Evolutionary conservation across 345 rosid species (phyloP), one percentile per base, ranked within the genome.

Genomic region (Brassica napus): DNA sequence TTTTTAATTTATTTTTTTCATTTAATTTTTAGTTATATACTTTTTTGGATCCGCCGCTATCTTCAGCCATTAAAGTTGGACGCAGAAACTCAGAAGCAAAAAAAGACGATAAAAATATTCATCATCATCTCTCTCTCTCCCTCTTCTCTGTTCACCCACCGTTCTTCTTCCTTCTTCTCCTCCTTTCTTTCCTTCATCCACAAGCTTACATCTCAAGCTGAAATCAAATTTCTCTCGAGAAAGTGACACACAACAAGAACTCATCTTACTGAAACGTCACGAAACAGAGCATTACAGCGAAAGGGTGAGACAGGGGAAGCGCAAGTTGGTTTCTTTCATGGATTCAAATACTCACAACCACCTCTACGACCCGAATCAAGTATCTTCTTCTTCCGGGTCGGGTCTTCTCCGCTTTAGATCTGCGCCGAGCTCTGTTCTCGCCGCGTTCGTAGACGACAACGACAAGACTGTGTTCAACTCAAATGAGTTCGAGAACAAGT

Each of bases 401-500:
- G 97, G 97, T 73, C 79, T 91, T 69, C 86, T 90, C 65, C 88
- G 98, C 68, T 94, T 94, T 76, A 88, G 97, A 54, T 91, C 97
- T 3, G 95, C 97, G 18, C 97, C 97, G 4, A 91, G 88, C 76
- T 85, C 91, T 5, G 84, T 89, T 47, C 80, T 89, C 52, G 72
- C 82, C 12, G 82, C 82, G 72, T 87, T 83, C 58, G 86, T 77
- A 24, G 71, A 47, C 61, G 61, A 76, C n/a, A 8, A 39, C 1
- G 86, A 80, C 1, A 88, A 84, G 76, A 83, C 21, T 44, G 34
- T 83, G 2, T 77, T 76, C 68, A 88, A 79, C 69, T 82, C 87
- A 49, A 59, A 24, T 37, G 78, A 80, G 6, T 76, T 59, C 66
- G 82, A 76, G 10, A 86, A 61, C 16, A 85, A 82, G 62, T 78